Evolutionary conservation across 257 asterid species (phyloP).

Genomic region (Lycium barbarum): DNA sequence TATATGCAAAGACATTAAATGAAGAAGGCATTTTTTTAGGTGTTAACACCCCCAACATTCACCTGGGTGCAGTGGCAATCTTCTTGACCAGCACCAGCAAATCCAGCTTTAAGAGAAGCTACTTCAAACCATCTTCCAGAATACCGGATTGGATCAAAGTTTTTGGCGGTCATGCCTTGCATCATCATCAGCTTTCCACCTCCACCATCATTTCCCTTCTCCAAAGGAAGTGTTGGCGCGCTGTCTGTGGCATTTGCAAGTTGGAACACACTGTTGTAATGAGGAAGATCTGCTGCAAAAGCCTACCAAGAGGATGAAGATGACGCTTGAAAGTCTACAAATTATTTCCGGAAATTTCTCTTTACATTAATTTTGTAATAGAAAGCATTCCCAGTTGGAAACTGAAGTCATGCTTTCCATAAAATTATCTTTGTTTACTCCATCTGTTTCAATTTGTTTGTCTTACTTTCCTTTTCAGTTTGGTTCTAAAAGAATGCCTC

Average conservation of each 20-base stretch:
- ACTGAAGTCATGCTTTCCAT: neutral
- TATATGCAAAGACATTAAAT: neutral
- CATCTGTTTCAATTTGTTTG: no score
- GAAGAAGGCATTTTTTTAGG: neutral
- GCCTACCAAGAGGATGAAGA: conserved; percentile 54
- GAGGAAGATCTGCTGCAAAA: conserved; percentile 53
- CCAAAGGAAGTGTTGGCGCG: conserved; percentile 56
- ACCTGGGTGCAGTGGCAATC: conserved; percentile 99
- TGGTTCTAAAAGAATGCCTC: no score
- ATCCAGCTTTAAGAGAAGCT: conserved; percentile 94
- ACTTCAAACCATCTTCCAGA: conserved; percentile 99
- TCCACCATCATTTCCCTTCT: conserved; percentile 47
- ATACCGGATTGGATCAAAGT: conserved; percentile 83
- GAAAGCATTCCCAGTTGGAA: neutral
- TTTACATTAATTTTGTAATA: neutral
- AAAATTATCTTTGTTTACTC: neutral
- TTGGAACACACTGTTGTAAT: conserved; percentile 46
- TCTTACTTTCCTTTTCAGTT: no score
- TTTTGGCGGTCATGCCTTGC: conserved; percentile 83
- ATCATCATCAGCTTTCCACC: conserved; percentile 75
- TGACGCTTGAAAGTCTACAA: neutral
- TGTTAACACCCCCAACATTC: conserved; percentile 20
- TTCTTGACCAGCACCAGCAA: conserved; percentile 96
- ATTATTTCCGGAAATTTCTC: conserved; percentile 2
- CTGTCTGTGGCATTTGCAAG: conserved; percentile 64